Percentiles rank a stretch among this genome's conserved stretches.
Evolutionary conservation across 2,329 filamentous ascomycete species (phyloP).

Genomic region (Sclerotiophoma versabilis): DNA sequence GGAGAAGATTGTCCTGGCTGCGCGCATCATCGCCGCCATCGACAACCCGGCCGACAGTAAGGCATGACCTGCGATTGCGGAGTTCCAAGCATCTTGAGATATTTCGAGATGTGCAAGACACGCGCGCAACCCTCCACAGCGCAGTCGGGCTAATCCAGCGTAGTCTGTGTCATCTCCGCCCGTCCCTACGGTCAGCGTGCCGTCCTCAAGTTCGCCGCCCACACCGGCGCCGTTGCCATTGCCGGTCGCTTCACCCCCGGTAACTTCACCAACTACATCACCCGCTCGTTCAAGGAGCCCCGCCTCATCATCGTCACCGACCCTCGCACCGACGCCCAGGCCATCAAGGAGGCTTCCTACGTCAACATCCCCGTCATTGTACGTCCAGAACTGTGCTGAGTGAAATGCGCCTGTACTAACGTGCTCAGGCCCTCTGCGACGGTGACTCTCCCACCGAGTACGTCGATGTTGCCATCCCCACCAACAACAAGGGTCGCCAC

Average conservation of each 20-base stretch:
- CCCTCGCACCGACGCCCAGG: slow-evolving; percentile 98
- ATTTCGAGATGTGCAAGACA: not conserved
- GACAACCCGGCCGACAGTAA: slow-evolving; percentile 99
- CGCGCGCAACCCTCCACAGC: not conserved
- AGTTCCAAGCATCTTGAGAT: not conserved
- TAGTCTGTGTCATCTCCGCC: slow-evolving; percentile 87
- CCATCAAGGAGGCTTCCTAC: slow-evolving; percentile 99
- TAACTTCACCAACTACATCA: slow-evolving; percentile 99
- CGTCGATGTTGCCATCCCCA: slow-evolving; percentile 99
- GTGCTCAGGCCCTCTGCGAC: slow-evolving; percentile 81
- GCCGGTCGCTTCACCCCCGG: slow-evolving; percentile 99
- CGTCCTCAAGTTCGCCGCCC: slow-evolving; percentile 98
- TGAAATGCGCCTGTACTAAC: not conserved
- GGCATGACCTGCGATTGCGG: slow-evolving; percentile 22
- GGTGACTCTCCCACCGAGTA: slow-evolving; percentile 99
- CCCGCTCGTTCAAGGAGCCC: slow-evolving; percentile 99
- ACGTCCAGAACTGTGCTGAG: slow-evolving; percentile 5
- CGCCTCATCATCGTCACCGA: slow-evolving; percentile 99
- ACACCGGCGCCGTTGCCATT: slow-evolving; percentile 97
- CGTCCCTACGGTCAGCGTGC: slow-evolving; percentile 99
- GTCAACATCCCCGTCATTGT: slow-evolving; percentile 99
- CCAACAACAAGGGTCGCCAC: slow-evolving; percentile 99
- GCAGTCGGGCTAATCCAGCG: not conserved
- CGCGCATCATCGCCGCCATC: slow-evolving; percentile 97
- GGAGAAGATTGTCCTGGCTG: slow-evolving; percentile 99